These are phyloP conservation scores for Diplotaxis tenuifolia DNA, from an alignment of 345 rosid species.

Conservation along the genomic window DNA sequence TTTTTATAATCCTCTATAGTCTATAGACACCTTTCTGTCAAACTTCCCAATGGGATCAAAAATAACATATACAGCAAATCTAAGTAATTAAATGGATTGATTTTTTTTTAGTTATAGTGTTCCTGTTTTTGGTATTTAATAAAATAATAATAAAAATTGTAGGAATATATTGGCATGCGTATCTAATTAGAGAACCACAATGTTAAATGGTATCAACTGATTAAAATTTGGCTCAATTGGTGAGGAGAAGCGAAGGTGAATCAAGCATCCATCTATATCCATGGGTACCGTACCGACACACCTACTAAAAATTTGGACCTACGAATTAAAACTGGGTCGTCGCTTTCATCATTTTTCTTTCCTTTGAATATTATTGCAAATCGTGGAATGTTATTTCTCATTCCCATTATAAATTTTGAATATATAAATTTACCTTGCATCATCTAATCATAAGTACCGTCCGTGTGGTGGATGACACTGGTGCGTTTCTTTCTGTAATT, in stretches of 20 bases:
- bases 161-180: neutral
- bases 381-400: neutral
- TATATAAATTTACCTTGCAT: conserved; percentile 20
- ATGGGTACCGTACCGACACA: conserved; percentile 36
- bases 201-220: neutral
- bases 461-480: conserved; percentile 30
- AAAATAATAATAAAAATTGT: neutral
- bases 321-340: conserved; percentile 32
- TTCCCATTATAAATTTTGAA: neutral
- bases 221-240: conserved; percentile 26
- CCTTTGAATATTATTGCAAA: conserved; percentile 10
- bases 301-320: conserved; percentile 37
- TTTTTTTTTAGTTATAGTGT: conserved; percentile 21
- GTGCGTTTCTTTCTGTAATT: conserved; percentile 36
- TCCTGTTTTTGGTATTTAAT: neutral
- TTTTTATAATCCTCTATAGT: neutral
- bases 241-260: conserved; percentile 30
- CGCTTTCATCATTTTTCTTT: conserved; percentile 34
- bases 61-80: conserved; percentile 23
- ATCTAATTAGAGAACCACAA: conserved; percentile 2
- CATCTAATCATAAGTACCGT: conserved; percentile 13
- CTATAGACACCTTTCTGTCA: conserved; percentile 13
- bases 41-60: conserved; percentile 7
- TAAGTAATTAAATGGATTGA: conserved; percentile 23
- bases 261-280: conserved; percentile 28